Base-by-base conservation (phyloP, 2,329 filamentous ascomycete genomes). In the Epichloe typhina region DNA sequence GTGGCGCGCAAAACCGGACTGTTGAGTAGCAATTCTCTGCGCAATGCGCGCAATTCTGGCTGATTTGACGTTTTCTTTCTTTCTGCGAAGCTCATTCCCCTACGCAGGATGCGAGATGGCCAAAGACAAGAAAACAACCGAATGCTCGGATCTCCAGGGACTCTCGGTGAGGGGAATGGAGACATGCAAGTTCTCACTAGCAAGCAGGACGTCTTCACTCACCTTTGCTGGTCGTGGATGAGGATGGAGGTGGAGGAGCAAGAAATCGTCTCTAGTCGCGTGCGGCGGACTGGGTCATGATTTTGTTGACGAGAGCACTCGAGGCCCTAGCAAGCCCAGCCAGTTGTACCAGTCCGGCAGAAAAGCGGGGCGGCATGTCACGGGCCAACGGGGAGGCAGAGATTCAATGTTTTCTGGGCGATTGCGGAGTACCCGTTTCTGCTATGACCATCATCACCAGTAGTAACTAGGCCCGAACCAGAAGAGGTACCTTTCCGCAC, bases 241-340 rank as follows among this genome's bases (percentile, higher is more conserved):
- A 51, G 44, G 44, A 53, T 51, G 50, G 50, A 52, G 53, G 50
- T 55, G 56, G 50, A 55, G 49, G 53, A 56, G 54, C 44, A 44
- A 50, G 50, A 51, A 51, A 40, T 40, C 47, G 50, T 38, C 39
- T 47, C 48, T 41, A 52, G 54, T 51, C 55, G 58, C 58, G 58
- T 44, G 7, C 19, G 55, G 57, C 47, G 58, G 58, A 58, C 50
- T 55, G 53, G 45, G 46, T 50, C 50, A 54, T 52, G 57, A 55
- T 60, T 61, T 60, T 59, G 58, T 59, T 55, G 51, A 57, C 53
- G 40, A 31, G 49, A 45, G 21, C 44, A 47, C 38, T 19, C 44
- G 46, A 54, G 55, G 53, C 51, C 37, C 50, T 49, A 23, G 5
- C 41, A 15, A 7, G 23, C 31, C 19, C 31, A 19, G 38, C 21